Evolutionary conservation across 2,329 filamentous ascomycete species (phyloP), one percentile per base, ranked within the genome.

Genomic region (Shiraia sp.): DNA sequence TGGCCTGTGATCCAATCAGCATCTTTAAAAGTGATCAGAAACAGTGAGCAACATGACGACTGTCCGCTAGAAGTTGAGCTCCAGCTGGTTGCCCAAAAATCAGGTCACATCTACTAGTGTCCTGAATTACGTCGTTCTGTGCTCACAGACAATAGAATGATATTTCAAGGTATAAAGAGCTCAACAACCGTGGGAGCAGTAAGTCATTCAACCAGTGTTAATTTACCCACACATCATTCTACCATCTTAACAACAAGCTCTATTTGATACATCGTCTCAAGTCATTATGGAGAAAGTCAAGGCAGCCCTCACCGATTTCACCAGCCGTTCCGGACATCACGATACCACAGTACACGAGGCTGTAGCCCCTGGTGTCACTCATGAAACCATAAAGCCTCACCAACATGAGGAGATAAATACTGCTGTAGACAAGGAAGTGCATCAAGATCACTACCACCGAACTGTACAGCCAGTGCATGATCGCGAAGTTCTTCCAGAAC

Each of bases 371-470:
- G 78, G 80, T 10, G 77, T 87, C 2, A 75, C 76, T 4, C 75
- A 85, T 13, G 83, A 88, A 68, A 74, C 75, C 1, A 66, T 87
- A 31, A 78, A 74, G 45, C 79, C 79, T 30, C 76, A 79, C n/a
- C 67, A 77, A 28, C 83, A 86, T 40, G 82, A 88, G 59, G 69
- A 83, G n/a, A 55, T 80, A 8, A 76, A 73, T 14, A 84, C 80
- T 1, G 85, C 82, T 6, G 66, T 88, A 17, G 82, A 88, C 61
- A 80, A 79, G 53, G 85, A 88, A 55, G 72, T 87, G 3, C 84
- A 88, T 61, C 85, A 87, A 63, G 81, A 88, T 45, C 85, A 88
- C 56, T 82, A 87, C 64, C 83, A 88, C 65, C 86, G 82, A 32
- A 82, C 81, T 0, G 72, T 88, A 1, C 85, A 88, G 68, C 85